Base-by-base conservation (phyloP, 2,329 filamentous ascomycete genomes). In the Atkinsonella texensis region DNA sequence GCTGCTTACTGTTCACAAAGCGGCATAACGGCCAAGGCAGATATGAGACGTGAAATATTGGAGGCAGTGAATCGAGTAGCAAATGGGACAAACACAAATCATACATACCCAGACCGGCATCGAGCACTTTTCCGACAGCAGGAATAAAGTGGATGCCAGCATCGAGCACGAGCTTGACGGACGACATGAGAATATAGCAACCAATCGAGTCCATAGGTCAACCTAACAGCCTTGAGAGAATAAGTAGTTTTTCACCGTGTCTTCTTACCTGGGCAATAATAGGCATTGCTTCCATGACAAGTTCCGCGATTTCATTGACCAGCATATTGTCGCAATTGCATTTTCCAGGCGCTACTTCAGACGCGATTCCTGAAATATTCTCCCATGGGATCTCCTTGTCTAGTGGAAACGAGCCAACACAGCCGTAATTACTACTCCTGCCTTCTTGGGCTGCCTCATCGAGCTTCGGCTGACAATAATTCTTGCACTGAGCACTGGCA, bases 111-210 rank as follows among this genome's bases (percentile, higher is more conserved):
- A n/a, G n/a, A n/a, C n/a, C n/a, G n/a, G n/a, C n/a, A n/a, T n/a
- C n/a, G n/a, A n/a, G 33, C 49, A 52, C 39, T 32, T 18, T 46
- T 15, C 49, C 49, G 1, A 32, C n/a, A 4, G 35, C 43, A 31
- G 49, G 43, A 31, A 47, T 17, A 13, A 47, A 46, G 7, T 31
- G 10, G 10, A 17, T n/a, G 23, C 49, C 49, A 13, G 47, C n/a
- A 42, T 51, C 49, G 23, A 51, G 35, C 15, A 47, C 43, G 3
- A 42, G 9, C 35, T 51, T 47, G 12, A 51, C 8, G 1, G 43
- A 8, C 6, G 49, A 51, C 49, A 51, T 51, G 35, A 51, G 43
- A 17, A 51, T 51, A 23, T 41, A 51, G 43, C 49, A 51, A 17
- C 33, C 49, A 41, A 46, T 39, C 49, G 46, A 7, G 15, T n/a